These are phyloP conservation scores for Omphalotus olearius DNA, from an alignment of 1,284 basidiomycete genomes.

Conservation along the genomic window DNA sequence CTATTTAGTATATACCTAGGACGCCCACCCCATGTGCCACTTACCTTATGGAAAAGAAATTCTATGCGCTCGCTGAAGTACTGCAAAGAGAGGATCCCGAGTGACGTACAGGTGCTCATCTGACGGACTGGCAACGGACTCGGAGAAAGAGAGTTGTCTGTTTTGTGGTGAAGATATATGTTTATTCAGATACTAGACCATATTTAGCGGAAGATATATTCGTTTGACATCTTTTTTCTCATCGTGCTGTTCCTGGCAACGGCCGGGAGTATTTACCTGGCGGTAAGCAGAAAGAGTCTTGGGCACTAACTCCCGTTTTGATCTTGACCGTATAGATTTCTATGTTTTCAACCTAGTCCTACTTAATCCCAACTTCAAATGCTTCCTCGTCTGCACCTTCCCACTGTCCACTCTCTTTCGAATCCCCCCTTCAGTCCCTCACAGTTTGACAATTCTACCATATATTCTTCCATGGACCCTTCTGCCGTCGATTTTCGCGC, in stretches of 20 bases:
- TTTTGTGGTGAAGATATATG: neutral
- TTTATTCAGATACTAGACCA: neutral
- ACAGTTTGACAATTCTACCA: conserved; percentile 31
- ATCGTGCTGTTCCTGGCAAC: conserved; percentile 26
- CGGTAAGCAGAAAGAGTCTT: conserved; percentile 11
- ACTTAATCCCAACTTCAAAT: conserved; percentile 24
- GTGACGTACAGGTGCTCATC: neutral
- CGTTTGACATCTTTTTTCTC: conserved; percentile 4
- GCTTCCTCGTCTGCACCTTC: conserved; percentile 22
- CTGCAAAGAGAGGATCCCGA: neutral
- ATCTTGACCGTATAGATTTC: conserved; percentile 17
- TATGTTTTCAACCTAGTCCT: conserved; percentile 16
- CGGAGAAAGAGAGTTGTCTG: too few relatives aligned
- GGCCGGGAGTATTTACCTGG: conserved; percentile 9
- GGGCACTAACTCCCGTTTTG: conserved; percentile 15
- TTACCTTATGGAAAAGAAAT: neutral
- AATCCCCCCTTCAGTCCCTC: conserved; percentile 11
- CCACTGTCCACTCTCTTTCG: conserved; percentile 10
- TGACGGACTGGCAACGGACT: too few relatives aligned
- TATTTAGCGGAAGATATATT: neutral
- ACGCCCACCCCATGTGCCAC: neutral
- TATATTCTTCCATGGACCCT: conserved; percentile 57
- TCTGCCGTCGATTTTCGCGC: conserved; percentile 58
- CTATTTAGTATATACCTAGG: neutral
- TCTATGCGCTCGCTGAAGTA: neutral